Conservation (phyloP, 1,139 yeast species). For the Yamadazyma triangularis region DNA sequence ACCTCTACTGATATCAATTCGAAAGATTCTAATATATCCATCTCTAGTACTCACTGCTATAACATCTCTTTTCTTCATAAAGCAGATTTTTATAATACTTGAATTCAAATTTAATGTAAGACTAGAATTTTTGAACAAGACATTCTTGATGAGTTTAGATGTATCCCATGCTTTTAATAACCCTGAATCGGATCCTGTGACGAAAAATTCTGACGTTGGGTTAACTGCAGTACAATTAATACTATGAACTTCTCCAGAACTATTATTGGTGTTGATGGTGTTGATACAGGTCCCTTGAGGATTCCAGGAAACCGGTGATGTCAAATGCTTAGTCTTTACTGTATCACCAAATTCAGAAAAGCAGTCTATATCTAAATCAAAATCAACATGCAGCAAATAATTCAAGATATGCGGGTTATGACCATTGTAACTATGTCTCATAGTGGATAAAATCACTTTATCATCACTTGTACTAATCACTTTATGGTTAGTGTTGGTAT, state of each 20-base stretch:
- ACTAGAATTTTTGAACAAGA: constrained; percentile 53
- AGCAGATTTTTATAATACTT: constrained; percentile 43
- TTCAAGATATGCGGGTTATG: constrained; percentile 57
- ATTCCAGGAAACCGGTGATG: constrained; percentile 1
- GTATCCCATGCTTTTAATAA: constrained; percentile 75
- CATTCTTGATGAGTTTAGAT: constrained; percentile 57
- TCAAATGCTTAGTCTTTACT: constrained; percentile 3
- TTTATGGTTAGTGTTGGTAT: constrained; percentile 18
- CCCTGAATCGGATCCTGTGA: constrained; percentile 79
- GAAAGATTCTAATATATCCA: constrained; percentile 55
- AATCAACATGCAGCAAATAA: constrained; percentile 48
- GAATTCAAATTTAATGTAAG: constrained; percentile 45
- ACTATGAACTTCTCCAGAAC: constrained; percentile 23
- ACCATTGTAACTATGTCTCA: constrained; percentile 62
- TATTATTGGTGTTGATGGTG: constrained; percentile 28
- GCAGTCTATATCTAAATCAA: constrained; percentile 55
- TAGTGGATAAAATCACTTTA: constrained; percentile 33
- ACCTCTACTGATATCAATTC: constrained; percentile 46
- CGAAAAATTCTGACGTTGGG: constrained; percentile 62
- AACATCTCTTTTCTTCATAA: constrained; percentile 59
- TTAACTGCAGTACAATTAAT: constrained; percentile 55
- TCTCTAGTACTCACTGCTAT: constrained; percentile 66
- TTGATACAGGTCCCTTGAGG: constrained; percentile 58
- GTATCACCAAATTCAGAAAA: constrained; percentile 64
- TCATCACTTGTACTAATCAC: constrained; percentile 32